phyloP scores from a whole-genome alignment of 176 grass and related monocot genomes.

The Avena eriantha region DNA sequence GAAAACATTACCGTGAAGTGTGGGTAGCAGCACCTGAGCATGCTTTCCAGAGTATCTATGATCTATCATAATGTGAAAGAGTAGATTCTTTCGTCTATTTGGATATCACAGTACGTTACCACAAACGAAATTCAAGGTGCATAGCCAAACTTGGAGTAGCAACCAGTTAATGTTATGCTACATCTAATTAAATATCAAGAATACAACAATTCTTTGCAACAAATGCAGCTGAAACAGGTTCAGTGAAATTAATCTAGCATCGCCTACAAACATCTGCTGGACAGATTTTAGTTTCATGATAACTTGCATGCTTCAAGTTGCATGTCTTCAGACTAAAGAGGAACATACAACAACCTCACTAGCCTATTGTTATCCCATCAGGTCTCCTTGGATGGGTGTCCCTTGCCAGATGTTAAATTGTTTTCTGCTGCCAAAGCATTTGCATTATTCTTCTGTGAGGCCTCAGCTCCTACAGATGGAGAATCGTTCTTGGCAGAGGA shows the following conservation, averaged over 20 bases:
- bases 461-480: conserved; percentile 51
- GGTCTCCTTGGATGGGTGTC: conserved; percentile 61
- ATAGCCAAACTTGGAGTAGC: conserved; percentile 1
- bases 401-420: conserved; percentile 62
- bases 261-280: conserved; percentile 20
- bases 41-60: conserved; percentile 25
- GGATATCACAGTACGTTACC: neutral
- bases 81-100: conserved; percentile 2
- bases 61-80: neutral
- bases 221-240: conserved; percentile 34
- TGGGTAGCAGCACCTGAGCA: conserved; percentile 15
- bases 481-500: conserved; percentile 47
- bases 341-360: conserved; percentile 40
- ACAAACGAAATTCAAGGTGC: conserved; percentile 19
- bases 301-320: conserved; percentile 45
- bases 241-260: conserved; percentile 39
- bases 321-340: conserved; percentile 35
- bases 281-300: conserved; percentile 36
- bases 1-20: conserved; percentile 31
- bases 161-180: conserved; percentile 38
- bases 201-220: conserved; percentile 34
- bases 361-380: conserved; percentile 46
- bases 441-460: conserved; percentile 50
- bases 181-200: conserved; percentile 42
- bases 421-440: conserved; percentile 53